Percentiles rank a stretch among this genome's conserved stretches.
Evolutionary conservation across 164 flowering plant genomes (phyloP).

Genomic region (Dillenia turbinata): DNA sequence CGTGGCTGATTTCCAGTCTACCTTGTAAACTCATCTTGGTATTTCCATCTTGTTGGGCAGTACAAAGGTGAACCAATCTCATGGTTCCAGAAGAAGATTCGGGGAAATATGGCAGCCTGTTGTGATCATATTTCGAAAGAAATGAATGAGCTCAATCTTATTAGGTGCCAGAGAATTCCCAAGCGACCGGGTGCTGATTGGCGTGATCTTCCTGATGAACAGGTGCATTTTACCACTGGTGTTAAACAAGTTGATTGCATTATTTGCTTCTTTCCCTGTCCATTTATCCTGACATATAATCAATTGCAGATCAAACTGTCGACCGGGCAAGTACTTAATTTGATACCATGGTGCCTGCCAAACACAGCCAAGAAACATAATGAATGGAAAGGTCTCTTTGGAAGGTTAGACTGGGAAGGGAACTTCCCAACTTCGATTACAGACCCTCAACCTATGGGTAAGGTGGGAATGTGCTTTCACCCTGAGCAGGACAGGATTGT

Average conservation of each 20-base stretch:
- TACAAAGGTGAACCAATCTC: constrained; percentile 65
- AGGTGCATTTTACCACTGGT: constrained; percentile 37
- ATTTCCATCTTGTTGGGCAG: constrained; percentile 29
- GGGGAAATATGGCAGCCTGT: constrained; percentile 46
- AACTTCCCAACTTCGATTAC: constrained; percentile 93
- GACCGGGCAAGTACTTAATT: constrained; percentile 72
- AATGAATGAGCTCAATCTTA: constrained; percentile 84
- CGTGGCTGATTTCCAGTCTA: not conserved
- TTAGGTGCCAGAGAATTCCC: constrained; percentile 77
- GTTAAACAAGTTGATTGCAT: not conserved
- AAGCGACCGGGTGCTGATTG: constrained; percentile 94
- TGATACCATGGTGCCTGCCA: constrained; percentile 95
- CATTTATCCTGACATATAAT: not conserved
- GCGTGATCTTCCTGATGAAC: constrained; percentile 87
- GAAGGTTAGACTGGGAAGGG: constrained; percentile 95
- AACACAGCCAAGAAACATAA: constrained; percentile 90
- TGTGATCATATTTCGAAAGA: constrained; percentile 89
- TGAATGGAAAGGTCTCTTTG: constrained; percentile 93
- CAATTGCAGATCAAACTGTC: constrained; percentile 61
- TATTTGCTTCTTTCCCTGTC: not conserved
- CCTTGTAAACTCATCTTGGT: not conserved
- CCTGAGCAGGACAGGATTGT: constrained; percentile 92
- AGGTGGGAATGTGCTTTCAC: constrained; percentile 96
- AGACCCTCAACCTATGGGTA: constrained; percentile 98
- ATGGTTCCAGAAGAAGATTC: constrained; percentile 88